phyloP scores from a whole-genome alignment of 2,329 filamentous ascomycete genomes.

The Myotisia sp. region DNA sequence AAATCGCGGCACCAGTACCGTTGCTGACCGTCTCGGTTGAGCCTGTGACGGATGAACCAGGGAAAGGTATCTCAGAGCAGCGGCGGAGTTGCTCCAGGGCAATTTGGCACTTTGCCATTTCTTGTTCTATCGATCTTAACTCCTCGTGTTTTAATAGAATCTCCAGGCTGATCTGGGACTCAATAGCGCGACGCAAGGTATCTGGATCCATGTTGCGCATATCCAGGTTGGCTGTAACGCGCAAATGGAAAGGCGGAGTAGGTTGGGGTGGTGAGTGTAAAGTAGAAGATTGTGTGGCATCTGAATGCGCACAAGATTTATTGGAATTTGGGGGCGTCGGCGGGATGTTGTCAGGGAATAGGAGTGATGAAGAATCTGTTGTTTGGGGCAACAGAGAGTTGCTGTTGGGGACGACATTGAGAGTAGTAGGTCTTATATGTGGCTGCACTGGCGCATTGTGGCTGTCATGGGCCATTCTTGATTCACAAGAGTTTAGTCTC shows the following conservation, averaged over 20 bases:
- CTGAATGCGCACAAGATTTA: no score
- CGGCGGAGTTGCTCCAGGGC: constrained; percentile 86
- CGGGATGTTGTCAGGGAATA: no score
- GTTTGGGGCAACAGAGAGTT: no score
- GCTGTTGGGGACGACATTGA: no score
- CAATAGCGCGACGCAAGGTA: constrained; percentile 55
- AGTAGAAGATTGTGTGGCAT: no score
- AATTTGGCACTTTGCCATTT: constrained; percentile 87
- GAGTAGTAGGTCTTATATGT: no score
- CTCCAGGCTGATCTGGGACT: constrained; percentile 78
- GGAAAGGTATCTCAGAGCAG: constrained; percentile 84
- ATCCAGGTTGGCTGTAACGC: no score
- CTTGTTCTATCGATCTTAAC: constrained; percentile 83
- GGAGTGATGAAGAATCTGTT: no score
- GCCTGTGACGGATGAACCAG: constrained; percentile 45
- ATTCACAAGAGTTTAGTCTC: constrained; percentile 37
- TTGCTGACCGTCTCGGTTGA: constrained; percentile 55
- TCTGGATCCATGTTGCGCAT: constrained; percentile 22
- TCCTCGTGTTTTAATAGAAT: constrained; percentile 91
- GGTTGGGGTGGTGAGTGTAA: no score
- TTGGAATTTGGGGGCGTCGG: no score
- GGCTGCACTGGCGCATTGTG: neutral
- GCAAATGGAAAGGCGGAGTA: no score
- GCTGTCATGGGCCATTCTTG: constrained; percentile 5
- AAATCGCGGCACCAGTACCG: constrained; percentile 59